Evolutionary conservation across 2,329 filamentous ascomycete species (phyloP).

Genomic region (Xylariaceae sp.): DNA sequence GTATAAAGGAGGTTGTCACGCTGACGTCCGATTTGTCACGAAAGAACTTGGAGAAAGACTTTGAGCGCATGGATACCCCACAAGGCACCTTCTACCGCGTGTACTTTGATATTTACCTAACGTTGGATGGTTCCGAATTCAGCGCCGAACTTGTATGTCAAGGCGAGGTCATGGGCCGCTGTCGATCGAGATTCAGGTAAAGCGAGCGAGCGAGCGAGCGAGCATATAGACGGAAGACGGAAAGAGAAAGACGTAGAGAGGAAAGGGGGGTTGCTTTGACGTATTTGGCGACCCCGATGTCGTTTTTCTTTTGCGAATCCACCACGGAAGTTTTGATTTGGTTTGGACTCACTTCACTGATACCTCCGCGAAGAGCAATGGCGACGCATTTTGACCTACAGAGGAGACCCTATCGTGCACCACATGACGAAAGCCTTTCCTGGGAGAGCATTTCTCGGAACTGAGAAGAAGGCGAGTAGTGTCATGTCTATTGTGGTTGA

Average conservation of each 20-base stretch:
- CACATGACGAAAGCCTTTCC: constrained; percentile 7
- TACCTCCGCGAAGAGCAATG: constrained; percentile 27
- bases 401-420: constrained; percentile 12
- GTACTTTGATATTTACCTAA: constrained; percentile 80
- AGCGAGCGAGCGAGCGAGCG: constrained; percentile 13
- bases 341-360: constrained; percentile 22
- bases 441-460: constrained; percentile 16
- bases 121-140: constrained; percentile 95
- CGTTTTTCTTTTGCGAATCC: too few species aligned
- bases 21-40: constrained; percentile 94
- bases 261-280: too few species aligned
- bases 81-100: constrained; percentile 93
- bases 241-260: background rate
- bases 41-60: constrained; percentile 99
- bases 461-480: constrained; percentile 9
- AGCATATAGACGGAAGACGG: constrained; percentile 16
- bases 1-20: constrained; percentile 98
- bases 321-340: constrained; percentile 21
- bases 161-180: constrained; percentile 97
- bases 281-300: too few species aligned
- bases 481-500: constrained; percentile 9
- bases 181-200: constrained; percentile 81
- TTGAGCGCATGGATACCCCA: constrained; percentile 98
- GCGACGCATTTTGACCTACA: constrained; percentile 20
- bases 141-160: constrained; percentile 98